Conservation (phyloP, 2,329 filamentous ascomycete genomes). For the Pseudogymnoascus verrucosus region DNA sequence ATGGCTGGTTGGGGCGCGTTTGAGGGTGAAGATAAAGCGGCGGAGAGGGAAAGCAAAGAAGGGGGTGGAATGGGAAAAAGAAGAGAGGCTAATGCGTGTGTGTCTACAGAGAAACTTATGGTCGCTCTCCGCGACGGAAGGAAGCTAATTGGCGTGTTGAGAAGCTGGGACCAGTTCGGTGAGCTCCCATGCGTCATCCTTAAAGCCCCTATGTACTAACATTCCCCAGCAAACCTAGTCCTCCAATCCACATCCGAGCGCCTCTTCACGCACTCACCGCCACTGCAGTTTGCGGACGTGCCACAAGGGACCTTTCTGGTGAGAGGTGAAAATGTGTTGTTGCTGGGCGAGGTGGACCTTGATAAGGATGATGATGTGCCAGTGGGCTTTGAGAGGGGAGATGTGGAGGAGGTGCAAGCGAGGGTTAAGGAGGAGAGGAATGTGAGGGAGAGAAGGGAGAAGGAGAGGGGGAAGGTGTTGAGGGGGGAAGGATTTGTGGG, state of each 20-base stretch:
- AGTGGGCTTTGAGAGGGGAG: slow-evolving; percentile 54
- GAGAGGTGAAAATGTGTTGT: slow-evolving; percentile 90
- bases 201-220: slow-evolving; percentile 12
- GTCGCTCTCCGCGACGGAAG: slow-evolving; percentile 85
- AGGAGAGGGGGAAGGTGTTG: slow-evolving; percentile 62
- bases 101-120: slow-evolving; percentile 76
- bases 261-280: slow-evolving; percentile 51
- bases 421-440: slow-evolving; percentile 65
- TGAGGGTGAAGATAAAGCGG: neutral
- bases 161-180: slow-evolving; percentile 99
- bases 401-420: slow-evolving; percentile 61
- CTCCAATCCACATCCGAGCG: slow-evolving; percentile 89
- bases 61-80: neutral
- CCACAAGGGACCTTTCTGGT: slow-evolving; percentile 83
- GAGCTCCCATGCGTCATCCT: slow-evolving; percentile 28
- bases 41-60: slow-evolving; percentile 15
- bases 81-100: slow-evolving; percentile 19
- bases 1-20: neutral
- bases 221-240: slow-evolving; percentile 72
- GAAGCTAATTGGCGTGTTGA: slow-evolving; percentile 84
- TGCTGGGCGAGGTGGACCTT: slow-evolving; percentile 92
- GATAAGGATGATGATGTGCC: slow-evolving; percentile 90
- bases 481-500: slow-evolving; percentile 79
- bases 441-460: slow-evolving; percentile 64
- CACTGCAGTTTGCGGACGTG: slow-evolving; percentile 71